Conservation (phyloP, 148 eudicot species). For the Fagopyrum homotropicum region DNA sequence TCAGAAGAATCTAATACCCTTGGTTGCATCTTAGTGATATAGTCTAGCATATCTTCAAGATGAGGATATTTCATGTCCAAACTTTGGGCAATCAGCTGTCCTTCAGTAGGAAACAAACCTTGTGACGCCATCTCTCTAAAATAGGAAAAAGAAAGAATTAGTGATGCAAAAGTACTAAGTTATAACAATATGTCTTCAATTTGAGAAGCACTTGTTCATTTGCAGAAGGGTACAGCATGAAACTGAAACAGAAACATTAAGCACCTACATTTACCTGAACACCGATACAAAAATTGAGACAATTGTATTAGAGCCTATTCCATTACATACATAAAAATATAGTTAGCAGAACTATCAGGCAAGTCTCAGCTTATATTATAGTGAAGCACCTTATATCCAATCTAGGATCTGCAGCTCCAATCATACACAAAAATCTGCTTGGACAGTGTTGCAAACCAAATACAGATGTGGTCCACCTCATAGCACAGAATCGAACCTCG, state of each 20-base stretch:
- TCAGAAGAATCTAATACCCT: slow-evolving; percentile 41
- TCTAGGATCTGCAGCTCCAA: slow-evolving; percentile 83
- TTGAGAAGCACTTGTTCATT: neutral
- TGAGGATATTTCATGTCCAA: slow-evolving; percentile 51
- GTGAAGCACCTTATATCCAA: slow-evolving; percentile 77
- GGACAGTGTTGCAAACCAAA: slow-evolving; percentile 83
- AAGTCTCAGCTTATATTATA: neutral
- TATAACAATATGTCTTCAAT: neutral
- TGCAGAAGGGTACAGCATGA: slow-evolving; percentile 1
- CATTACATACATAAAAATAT: neutral
- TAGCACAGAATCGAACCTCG: slow-evolving; percentile 95
- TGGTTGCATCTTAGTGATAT: slow-evolving; percentile 59
- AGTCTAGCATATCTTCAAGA: slow-evolving; percentile 65
- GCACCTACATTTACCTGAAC: neutral
- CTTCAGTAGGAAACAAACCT: slow-evolving; percentile 78
- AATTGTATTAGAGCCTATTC: neutral
- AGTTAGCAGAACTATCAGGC: neutral
- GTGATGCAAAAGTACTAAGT: neutral
- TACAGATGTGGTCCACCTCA: slow-evolving; percentile 93
- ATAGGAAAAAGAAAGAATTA: slow-evolving; percentile 9
- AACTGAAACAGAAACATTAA: neutral
- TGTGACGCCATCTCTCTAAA: slow-evolving; percentile 83
- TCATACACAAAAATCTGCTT: slow-evolving; percentile 90
- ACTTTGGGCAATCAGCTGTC: slow-evolving; percentile 35
- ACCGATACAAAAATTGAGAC: neutral